Evolutionary conservation across 495 filamentous ascomycete species (phyloP).

Genomic region (Talaromyces trachyspermus): DNA sequence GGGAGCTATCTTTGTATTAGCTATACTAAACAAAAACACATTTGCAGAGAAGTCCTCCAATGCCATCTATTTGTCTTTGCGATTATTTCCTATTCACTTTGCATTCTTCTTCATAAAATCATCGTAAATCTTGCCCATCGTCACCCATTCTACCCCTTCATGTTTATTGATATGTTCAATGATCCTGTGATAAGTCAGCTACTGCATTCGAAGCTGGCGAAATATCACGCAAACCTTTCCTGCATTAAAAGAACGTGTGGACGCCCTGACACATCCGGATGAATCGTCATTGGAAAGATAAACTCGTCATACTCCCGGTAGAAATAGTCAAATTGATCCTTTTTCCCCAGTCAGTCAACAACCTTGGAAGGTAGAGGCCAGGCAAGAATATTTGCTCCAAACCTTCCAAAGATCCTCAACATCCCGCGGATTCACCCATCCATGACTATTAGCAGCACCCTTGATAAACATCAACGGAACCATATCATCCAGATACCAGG

Average conservation of each 20-base stretch:
- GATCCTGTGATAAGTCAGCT: slow-evolving; percentile 28
- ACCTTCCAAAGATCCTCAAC: slow-evolving; percentile 52
- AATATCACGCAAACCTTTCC: slow-evolving; percentile 44
- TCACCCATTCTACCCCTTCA: slow-evolving; percentile 68
- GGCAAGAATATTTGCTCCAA: too few species aligned
- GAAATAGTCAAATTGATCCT: slow-evolving; percentile 54
- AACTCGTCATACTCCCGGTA: slow-evolving; percentile 56
- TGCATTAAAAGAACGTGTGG: slow-evolving; percentile 53
- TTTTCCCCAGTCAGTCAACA: too few species aligned
- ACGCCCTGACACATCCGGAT: slow-evolving; percentile 52
- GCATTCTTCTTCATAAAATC: slow-evolving; percentile 62
- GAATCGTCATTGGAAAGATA: slow-evolving; percentile 53
- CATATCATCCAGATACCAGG: slow-evolving; percentile 51
- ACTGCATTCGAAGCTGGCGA: too few species aligned
- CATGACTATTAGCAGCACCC: slow-evolving; percentile 43
- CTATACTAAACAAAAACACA: background rate
- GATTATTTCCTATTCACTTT: background rate
- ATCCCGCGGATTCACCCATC: slow-evolving; percentile 49
- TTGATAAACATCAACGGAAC: slow-evolving; percentile 55
- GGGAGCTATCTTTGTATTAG: slow-evolving; percentile 1
- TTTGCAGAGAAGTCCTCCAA: background rate
- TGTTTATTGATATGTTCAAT: slow-evolving; percentile 69
- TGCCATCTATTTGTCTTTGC: background rate
- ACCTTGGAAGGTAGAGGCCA: too few species aligned
- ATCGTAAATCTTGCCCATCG: slow-evolving; percentile 60